phyloP scores from a whole-genome alignment of 1,284 basidiomycete species.

The Boletus mariae region DNA sequence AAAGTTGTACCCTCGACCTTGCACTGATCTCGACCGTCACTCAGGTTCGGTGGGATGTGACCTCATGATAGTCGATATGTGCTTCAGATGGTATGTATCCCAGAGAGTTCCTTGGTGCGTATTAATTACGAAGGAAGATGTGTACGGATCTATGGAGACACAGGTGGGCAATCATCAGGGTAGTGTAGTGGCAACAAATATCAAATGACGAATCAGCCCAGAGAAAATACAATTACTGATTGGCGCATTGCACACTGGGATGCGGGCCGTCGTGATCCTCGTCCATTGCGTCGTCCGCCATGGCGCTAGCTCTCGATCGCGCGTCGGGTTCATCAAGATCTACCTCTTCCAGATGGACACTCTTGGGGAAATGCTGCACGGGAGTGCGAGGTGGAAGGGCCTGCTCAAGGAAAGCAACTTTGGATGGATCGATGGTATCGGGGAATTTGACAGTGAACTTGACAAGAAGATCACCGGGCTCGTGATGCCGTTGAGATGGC shows the following conservation, averaged over 20 bases:
- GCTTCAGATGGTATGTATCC: slow-evolving; percentile 1
- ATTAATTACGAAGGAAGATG: slow-evolving; percentile 30
- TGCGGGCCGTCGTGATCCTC: slow-evolving; percentile 77
- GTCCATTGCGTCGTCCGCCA: slow-evolving; percentile 74
- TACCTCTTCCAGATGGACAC: slow-evolving; percentile 80
- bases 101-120: slow-evolving; percentile 15
- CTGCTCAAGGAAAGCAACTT: slow-evolving; percentile 77
- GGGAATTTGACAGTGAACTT: slow-evolving; percentile 91
- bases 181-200: slow-evolving; percentile 22
- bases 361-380: slow-evolving; percentile 67
- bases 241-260: slow-evolving; percentile 73
- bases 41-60: slow-evolving; percentile 30
- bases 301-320: slow-evolving; percentile 58
- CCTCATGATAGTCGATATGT: slow-evolving; percentile 3
- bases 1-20: background rate
- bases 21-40: background rate
- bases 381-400: slow-evolving; percentile 82
- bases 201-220: slow-evolving; percentile 13
- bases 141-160: slow-evolving; percentile 27
- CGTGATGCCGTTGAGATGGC: slow-evolving; percentile 98
- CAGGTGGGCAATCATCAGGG: slow-evolving; percentile 14
- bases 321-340: slow-evolving; percentile 81
- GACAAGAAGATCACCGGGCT: slow-evolving; percentile 91
- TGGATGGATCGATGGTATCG: slow-evolving; percentile 67
- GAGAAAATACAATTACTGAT: slow-evolving; percentile 50